phyloP scores from a whole-genome alignment of 2,329 filamentous ascomycete species.

The Paraphoma sp. region DNA sequence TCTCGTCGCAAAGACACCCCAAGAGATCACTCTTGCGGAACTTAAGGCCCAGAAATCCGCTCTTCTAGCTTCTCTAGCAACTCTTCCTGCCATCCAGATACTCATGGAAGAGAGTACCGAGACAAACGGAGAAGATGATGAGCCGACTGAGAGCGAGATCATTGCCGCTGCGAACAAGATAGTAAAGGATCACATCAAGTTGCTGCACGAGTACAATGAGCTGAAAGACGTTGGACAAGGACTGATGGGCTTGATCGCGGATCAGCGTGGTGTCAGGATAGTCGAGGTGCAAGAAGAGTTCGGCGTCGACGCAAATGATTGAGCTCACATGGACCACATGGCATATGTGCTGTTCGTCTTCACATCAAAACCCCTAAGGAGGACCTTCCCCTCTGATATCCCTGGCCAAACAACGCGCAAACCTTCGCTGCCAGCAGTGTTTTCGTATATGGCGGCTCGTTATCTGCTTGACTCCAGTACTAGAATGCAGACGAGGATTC shows the following conservation, averaged over 20 bases:
- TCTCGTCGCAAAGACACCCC: slow-evolving; percentile 35
- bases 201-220: slow-evolving; percentile 74
- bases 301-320: slow-evolving; percentile 54
- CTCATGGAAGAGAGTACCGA: slow-evolving; percentile 35
- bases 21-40: slow-evolving; percentile 57
- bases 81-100: slow-evolving; percentile 41
- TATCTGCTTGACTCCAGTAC: too few species aligned
- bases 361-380: too few species aligned
- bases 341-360: too few species aligned
- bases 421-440: too few species aligned
- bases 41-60: slow-evolving; percentile 53
- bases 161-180: slow-evolving; percentile 57
- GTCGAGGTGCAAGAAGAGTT: slow-evolving; percentile 57
- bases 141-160: slow-evolving; percentile 37
- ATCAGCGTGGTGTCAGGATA: slow-evolving; percentile 65
- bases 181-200: slow-evolving; percentile 68
- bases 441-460: too few species aligned
- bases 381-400: too few species aligned
- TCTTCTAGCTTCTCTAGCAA: slow-evolving; percentile 40
- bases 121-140: slow-evolving; percentile 20
- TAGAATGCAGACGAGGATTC: too few species aligned
- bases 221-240: slow-evolving; percentile 72
- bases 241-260: slow-evolving; percentile 71
- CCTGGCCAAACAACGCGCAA: too few species aligned
- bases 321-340: slow-evolving; percentile 18